phyloP scores from a whole-genome alignment of 192 early-diverging fungal species.

The Backusella tarrabulga region DNA sequence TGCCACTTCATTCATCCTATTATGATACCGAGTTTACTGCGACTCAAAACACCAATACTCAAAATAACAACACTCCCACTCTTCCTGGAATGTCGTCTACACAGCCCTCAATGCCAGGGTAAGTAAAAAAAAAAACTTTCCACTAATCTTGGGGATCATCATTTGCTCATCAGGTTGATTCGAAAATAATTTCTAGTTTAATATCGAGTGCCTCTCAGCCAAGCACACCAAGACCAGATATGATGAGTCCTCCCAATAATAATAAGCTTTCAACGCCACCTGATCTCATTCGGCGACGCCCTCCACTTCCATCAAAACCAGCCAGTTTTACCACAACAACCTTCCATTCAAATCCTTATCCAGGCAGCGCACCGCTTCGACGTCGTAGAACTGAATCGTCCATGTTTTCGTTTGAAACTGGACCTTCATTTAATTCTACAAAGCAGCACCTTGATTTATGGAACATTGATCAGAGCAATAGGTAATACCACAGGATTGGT shows the following conservation, averaged over 20 bases:
- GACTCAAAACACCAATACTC: background rate
- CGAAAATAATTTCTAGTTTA: background rate
- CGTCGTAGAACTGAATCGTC: slow-evolving; percentile 44
- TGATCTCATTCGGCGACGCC: slow-evolving; percentile 20
- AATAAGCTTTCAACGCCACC: slow-evolving; percentile 4
- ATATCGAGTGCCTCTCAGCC: slow-evolving; percentile 28
- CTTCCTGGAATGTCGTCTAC: slow-evolving; percentile 12
- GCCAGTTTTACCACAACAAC: slow-evolving; percentile 24
- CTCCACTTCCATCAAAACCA: slow-evolving; percentile 11
- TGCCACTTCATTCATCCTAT: slow-evolving; percentile 17
- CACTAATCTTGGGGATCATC: background rate
- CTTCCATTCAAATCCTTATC: slow-evolving; percentile 28
- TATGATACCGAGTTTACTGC: background rate
- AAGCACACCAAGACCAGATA: slow-evolving; percentile 30
- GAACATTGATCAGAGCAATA: slow-evolving; percentile 58
- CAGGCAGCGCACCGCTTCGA: slow-evolving; percentile 18
- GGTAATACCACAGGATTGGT: background rate
- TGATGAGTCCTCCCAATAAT: slow-evolving; percentile 8
- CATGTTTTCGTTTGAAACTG: slow-evolving; percentile 48
- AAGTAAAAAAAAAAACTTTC: background rate
- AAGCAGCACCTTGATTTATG: slow-evolving; percentile 64
- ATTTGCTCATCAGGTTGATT: background rate
- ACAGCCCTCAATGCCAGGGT: slow-evolving; percentile 16
- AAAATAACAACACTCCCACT: background rate
- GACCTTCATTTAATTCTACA: slow-evolving; percentile 69